Base-by-base conservation (phyloP, 495 filamentous ascomycete genomes). In the Immersiella caudata region DNA sequence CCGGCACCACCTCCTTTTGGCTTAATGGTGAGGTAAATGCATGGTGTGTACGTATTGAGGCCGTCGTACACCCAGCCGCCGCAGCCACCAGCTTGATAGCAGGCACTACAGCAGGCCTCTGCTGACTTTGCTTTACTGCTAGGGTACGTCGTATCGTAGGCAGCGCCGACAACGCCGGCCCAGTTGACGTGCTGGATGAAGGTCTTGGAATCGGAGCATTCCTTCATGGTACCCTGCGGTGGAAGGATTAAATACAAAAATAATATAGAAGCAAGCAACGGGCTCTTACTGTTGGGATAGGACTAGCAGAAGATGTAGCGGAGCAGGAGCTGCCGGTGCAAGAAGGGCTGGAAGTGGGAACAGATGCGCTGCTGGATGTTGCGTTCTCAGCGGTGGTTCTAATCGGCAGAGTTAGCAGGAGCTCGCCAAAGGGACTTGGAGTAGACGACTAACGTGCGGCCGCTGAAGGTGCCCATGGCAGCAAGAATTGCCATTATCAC, bases 401-500 rank as follows among this genome's bases (percentile, higher is more conserved):
- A 24, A 20, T 20, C 54, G 33, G n/a, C 36, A 25, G n/a, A 4
- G 52, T 60, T 26, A 64, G 52, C 12, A 29, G 52, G 6, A 25
- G 61, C n/a, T 35, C 24, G 0, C 6, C 60, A 25, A 22, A 1
- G 35, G 12, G 21, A 22, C 8, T 2, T 12, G 22, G 60, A 24
- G 22, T 33, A 14, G 14, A 59, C 69, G 35, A 36, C 33, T 12
- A 64, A 76, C 74, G 50, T 57, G 54, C 56, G 50, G 9, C 51
- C 51, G 1, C 40, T 36, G 6, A 76, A 54, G 8, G 63, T 56
- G 20, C 65, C 65, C 72, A 74, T 68, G 58, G 70, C 74, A 33
- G 70, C 74, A 12, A 76, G 68, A 24, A 76, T 74, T 12, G 74
- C 74, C 40, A 76, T 25, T 18, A 76, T 14, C 35, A 76, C 72